Percentiles rank a stretch among this genome's conserved stretches.
These are phyloP conservation scores for Oryza meridionalis DNA, from an alignment of 176 grass and related monocot species.

Conservation along the genomic window DNA sequence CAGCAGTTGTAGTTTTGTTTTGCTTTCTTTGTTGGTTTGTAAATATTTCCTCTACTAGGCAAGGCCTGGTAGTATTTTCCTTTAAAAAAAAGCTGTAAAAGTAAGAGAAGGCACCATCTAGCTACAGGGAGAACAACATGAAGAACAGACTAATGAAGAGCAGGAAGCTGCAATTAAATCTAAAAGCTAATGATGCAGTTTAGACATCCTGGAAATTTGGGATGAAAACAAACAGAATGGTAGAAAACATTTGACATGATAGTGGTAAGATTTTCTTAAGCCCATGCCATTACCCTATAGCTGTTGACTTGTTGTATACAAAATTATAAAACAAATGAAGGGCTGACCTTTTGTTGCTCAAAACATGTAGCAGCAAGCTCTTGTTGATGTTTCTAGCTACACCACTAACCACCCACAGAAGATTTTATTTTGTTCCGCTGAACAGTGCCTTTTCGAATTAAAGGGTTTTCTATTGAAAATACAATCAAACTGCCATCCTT, in stretches of 20 bases:
- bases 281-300: no score
- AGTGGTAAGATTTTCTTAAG: not conserved
- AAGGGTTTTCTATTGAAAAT: conserved; percentile 84
- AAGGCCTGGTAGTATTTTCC: no score
- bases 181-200: not conserved
- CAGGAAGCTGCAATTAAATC: not conserved
- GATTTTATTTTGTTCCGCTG: conserved; percentile 38
- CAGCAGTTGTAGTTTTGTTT: no score
- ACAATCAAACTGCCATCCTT: conserved; percentile 87
- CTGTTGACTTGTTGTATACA: not conserved
- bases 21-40: no score
- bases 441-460: conserved; percentile 44
- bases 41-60: no score
- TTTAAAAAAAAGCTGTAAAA: no score
- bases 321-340: not conserved
- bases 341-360: conserved; percentile 39
- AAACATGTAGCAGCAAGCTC: conserved; percentile 26
- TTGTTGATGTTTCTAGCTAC: conserved; percentile 23
- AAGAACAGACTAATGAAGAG: not conserved
- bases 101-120: not conserved
- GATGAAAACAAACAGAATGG: not conserved
- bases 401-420: conserved; percentile 40
- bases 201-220: conserved; percentile 16
- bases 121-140: not conserved
- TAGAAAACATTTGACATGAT: not conserved